Evolutionary conservation across 129 eudicot genomes (phyloP), one percentile per base, ranked within the genome.

Genomic region (Saposhnikovia divaricata): DNA sequence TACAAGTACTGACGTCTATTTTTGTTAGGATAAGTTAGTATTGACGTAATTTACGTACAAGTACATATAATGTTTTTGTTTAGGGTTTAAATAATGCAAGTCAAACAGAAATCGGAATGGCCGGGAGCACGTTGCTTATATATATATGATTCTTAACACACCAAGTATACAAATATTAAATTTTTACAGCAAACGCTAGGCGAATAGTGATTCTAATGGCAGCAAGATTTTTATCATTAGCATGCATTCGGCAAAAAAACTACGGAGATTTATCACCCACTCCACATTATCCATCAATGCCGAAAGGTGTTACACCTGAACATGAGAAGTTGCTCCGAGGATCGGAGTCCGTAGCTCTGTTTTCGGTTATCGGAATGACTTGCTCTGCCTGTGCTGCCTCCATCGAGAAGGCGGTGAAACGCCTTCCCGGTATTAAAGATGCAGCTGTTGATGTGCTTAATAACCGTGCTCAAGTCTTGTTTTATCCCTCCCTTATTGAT

Each of bases 261-360:
- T 34, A 80, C 19, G 93, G 88, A 31, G 87, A 80, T 34, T 74
- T 87, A n/a, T 90, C 96, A 0, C 87, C 96, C 9, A 87, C 85
- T 77, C 96, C 97, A 11, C 97, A 85, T 77, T 95, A 95, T 70
- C 98, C 98, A 9, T 95, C 98, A 14, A 95, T 95, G 98, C 94
- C 94, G 0, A 92, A 90, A 73, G 96, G 98, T 38, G 84, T 81
- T 63, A 77, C 92, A 40, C 78, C 79, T 1, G 77, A 44, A 21
- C 53, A 73, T 21, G 55, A 73, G 51, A 73, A 73, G 53, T 0
- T 73, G 55, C 78, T 77, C 51, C 85, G 82, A 43, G 55, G 47
- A 11, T n/a, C 77, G 12, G 77, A 73, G 77, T 46, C 77, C 0
- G 25, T 3, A 9, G 77, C 38, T 11, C 4, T 73, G 77, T 42